Percentiles rank a stretch among this genome's conserved stretches.
phyloP scores from a whole-genome alignment of 2,329 filamentous ascomycete genomes.

The Daldinia eschscholtzii region DNA sequence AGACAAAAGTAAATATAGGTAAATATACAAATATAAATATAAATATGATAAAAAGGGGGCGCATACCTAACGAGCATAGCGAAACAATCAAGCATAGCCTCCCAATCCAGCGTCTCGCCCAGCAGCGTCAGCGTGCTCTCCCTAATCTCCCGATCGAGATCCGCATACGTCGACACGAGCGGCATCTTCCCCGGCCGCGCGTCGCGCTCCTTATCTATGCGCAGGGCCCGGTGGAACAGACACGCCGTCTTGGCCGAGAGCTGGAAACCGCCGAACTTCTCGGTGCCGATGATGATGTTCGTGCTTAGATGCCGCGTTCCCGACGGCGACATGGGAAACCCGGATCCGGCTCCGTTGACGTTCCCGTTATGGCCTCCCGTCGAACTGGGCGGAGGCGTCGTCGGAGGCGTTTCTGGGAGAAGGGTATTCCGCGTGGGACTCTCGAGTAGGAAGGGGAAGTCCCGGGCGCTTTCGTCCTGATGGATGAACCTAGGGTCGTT shows the following conservation, averaged over 20 bases:
- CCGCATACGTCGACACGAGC: constrained; percentile 46
- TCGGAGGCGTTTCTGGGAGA: constrained; percentile 49
- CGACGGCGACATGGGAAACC: constrained; percentile 18
- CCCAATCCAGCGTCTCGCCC: constrained; percentile 49
- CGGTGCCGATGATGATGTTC: constrained; percentile 42
- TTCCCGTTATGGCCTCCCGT: background rate
- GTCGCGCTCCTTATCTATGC: constrained; percentile 49
- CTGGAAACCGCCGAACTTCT: constrained; percentile 49
- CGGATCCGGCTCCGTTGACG: background rate
- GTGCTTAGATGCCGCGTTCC: constrained; percentile 39
- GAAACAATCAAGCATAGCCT: constrained; percentile 52
- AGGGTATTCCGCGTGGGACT: constrained; percentile 49
- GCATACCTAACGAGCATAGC: constrained; percentile 52
- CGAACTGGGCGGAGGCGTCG: constrained; percentile 29
- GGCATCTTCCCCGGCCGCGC: constrained; percentile 45
- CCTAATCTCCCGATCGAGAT: constrained; percentile 51
- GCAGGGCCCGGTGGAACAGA: constrained; percentile 51
- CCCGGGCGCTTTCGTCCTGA: constrained; percentile 48
- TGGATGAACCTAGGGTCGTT: constrained; percentile 48
- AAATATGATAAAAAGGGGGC: background rate
- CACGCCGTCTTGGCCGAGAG: constrained; percentile 51
- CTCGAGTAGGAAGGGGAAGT: constrained; percentile 52
- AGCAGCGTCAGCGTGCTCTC: constrained; percentile 48
- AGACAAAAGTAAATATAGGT: too few species aligned
- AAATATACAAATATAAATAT: too few species aligned